Conservation (phyloP, 768 basidiomycete species). For the Galerina sulciceps region DNA sequence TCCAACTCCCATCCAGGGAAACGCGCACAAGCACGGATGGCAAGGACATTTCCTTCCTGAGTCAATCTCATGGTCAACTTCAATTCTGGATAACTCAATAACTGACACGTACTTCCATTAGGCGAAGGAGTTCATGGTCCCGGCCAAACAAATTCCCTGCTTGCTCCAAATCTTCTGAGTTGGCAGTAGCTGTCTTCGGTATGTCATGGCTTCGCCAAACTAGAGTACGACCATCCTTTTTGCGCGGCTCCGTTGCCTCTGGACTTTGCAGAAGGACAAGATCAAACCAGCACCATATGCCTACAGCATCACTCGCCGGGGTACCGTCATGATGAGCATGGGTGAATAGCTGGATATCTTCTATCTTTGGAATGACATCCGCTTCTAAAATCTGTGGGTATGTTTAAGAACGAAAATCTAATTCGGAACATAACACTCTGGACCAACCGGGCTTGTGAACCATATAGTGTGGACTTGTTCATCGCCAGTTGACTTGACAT, state of each 20-base stretch:
- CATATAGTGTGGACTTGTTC: conserved; percentile 22
- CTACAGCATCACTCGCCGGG: conserved; percentile 15
- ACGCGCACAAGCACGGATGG: conserved; percentile 33
- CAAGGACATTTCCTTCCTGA: conserved; percentile 34
- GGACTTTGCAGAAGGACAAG: conserved; percentile 31
- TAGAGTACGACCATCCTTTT: conserved; percentile 27
- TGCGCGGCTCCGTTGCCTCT: conserved; percentile 22
- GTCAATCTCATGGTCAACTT: not conserved
- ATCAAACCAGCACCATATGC: conserved; percentile 39
- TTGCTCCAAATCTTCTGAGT: conserved; percentile 14
- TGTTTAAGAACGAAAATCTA: not conserved
- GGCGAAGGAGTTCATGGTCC: conserved; percentile 22
- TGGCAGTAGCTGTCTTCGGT: conserved; percentile 9
- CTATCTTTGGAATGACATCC: conserved; percentile 22
- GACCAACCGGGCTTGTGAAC: conserved; percentile 29
- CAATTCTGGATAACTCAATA: too few relatives aligned
- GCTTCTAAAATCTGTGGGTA: conserved; percentile 24
- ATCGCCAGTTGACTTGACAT: conserved; percentile 13
- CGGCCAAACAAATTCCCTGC: conserved; percentile 20
- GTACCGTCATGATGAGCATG: conserved; percentile 26
- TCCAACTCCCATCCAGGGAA: conserved; percentile 34
- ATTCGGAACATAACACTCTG: not conserved
- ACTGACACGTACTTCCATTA: conserved; percentile 18
- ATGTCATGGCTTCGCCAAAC: conserved; percentile 34
- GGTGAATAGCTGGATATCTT: conserved; percentile 32